Base-by-base conservation (phyloP, 2,329 filamentous ascomycete species). In the Trichothecium sympodiale region DNA sequence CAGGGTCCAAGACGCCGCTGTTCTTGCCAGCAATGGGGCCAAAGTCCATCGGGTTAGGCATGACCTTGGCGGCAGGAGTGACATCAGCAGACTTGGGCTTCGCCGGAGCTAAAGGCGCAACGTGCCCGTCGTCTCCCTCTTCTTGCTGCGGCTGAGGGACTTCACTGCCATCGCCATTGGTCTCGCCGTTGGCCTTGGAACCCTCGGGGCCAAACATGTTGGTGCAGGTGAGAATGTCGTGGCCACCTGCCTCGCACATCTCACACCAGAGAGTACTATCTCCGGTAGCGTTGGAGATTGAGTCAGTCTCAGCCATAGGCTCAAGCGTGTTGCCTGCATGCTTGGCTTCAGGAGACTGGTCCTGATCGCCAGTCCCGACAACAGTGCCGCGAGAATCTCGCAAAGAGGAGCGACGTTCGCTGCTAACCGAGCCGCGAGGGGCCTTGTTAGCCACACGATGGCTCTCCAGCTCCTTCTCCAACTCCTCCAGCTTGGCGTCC, bases 221-320 rank as follows among this genome's bases (percentile, higher is more conserved):
- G 36, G 83, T 87, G 67, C 89, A 96, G 16, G 84, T 93, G 38
- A 96, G 67, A 41, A 96, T 94, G 50, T 96, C 89, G 53, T 96
- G 89, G 13, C 89, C 88, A 32, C 76, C 72, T 25, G 83, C 84
- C 62, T 95, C 88, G 61, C 89, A 96, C 42, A 96, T 91, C 61
- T 96, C 91, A 59, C 89, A 96, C 83, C 84, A 94, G 43, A 88
- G 70, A 13, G 70, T 74, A 54, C 77, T 83, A 48, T 70, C 78
- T 53, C 87, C 83, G 28, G 81, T 84, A 16, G 75, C 71, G 18
- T 73, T 76, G 27, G 81, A 83, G 56, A 80, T 71, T 12, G 69
- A 67, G 46, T 83, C 80, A 50, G 74, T 83, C 56, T 83, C 80
- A 29, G 68, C 69, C 77, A 82, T 83, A 5, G 77, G 75, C 40